These are phyloP conservation scores for Phytophthora hybrid DNA, from an alignment of 352 stramenopile genomes.

Conservation along the genomic window DNA sequence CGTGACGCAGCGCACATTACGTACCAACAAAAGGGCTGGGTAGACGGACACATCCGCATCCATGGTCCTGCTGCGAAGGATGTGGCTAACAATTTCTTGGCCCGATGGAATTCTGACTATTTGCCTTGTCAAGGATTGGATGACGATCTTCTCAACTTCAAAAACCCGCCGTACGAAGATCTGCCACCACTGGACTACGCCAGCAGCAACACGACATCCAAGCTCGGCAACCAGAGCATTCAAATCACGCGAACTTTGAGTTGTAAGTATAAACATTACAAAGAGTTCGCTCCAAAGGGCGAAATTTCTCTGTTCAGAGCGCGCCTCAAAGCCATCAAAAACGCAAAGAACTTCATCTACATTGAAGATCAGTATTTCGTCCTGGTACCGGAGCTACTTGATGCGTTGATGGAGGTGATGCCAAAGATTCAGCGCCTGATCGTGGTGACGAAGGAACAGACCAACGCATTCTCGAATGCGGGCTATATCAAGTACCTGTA, in stretches of 20 bases:
- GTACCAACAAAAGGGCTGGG: background rate
- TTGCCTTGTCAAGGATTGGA: background rate
- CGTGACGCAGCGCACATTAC: background rate
- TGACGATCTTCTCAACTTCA: background rate
- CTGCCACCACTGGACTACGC: background rate
- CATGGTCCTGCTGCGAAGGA: background rate
- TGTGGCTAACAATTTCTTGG: background rate
- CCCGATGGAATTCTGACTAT: background rate
- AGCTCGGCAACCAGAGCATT: background rate
- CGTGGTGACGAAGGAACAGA: background rate
- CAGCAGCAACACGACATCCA: slow-evolving; percentile 18
- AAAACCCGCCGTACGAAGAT: background rate
- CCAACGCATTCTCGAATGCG: background rate
- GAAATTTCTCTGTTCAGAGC: background rate
- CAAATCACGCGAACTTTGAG: background rate
- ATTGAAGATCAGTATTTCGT: background rate
- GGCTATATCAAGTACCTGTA: background rate
- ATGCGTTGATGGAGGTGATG: background rate
- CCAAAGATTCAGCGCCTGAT: background rate
- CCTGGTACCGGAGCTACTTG: background rate
- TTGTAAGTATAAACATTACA: background rate
- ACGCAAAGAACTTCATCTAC: background rate
- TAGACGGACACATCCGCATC: background rate
- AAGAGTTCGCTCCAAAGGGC: background rate
- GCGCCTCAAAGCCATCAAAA: background rate